A percentile compares a stretch with the other conserved stretches of the same genome.
These are phyloP conservation scores for Penicillium sp. DNA, from an alignment of 2,329 filamentous ascomycete genomes.

Conservation along the genomic window DNA sequence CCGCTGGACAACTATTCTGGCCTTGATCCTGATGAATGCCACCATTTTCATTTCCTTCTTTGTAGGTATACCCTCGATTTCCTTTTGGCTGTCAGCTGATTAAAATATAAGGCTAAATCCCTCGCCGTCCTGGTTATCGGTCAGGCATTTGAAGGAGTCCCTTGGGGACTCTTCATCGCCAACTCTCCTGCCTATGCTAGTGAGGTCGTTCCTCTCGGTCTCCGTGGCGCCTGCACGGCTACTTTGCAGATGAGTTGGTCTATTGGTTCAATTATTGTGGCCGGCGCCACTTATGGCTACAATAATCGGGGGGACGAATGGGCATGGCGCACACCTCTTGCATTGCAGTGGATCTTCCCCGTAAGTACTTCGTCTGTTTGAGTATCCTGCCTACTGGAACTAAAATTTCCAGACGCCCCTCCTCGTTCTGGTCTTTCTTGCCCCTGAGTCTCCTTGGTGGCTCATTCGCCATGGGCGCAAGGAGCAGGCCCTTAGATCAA, in stretches of 20 bases:
- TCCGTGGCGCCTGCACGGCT: slow-evolving; percentile 27
- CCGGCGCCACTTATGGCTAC: slow-evolving; percentile 24
- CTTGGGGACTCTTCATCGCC: slow-evolving; percentile 33
- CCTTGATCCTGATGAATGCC: slow-evolving; percentile 58
- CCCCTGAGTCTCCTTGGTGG: slow-evolving; percentile 32
- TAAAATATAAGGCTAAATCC: slow-evolving; percentile 34
- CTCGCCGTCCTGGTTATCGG: slow-evolving; percentile 41
- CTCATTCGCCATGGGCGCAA: slow-evolving; percentile 28
- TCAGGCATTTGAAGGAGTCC: slow-evolving; percentile 31
- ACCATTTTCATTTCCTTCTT: slow-evolving; percentile 64
- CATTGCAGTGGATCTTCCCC: slow-evolving; percentile 32
- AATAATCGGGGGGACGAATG: slow-evolving; percentile 22
- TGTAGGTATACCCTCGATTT: slow-evolving; percentile 26
- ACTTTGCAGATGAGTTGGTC: slow-evolving; percentile 33
- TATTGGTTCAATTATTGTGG: slow-evolving; percentile 30
- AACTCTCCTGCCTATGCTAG: slow-evolving; percentile 31
- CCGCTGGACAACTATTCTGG: slow-evolving; percentile 58
- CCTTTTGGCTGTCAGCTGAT: neutral
- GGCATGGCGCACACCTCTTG: slow-evolving; percentile 28
- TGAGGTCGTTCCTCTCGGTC: slow-evolving; percentile 28
- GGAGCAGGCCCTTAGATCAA: slow-evolving; percentile 23
- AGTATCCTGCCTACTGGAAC: neutral
- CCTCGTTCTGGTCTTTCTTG: slow-evolving; percentile 26
- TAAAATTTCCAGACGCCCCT: slow-evolving; percentile 26
- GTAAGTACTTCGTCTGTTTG: slow-evolving; percentile 12